Evolutionary conservation across 2,329 filamentous ascomycete species (phyloP), one percentile per base, ranked within the genome.

Genomic region (Akanthomyces muscarius): DNA sequence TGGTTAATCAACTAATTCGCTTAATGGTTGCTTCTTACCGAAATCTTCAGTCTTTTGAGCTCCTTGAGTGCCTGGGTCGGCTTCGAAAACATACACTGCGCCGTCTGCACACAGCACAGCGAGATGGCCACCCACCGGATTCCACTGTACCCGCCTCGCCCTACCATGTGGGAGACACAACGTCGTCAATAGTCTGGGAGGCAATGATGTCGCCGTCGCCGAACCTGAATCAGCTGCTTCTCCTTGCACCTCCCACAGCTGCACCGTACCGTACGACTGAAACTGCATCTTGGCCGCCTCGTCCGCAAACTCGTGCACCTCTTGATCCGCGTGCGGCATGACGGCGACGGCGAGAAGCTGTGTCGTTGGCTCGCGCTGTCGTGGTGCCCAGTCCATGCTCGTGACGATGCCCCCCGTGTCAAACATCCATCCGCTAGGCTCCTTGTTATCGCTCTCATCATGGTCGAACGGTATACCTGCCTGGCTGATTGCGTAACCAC

Each of bases 331-430:
- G 63, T 81, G 78, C 0, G 84, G 83, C 7, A 81, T 73, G 4
- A 83, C 75, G 1, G 81, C 79, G 36, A 86, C 68, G 2, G 83
- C 83, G 10, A 86, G 77, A 30, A 83, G 69, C 68, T 85, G 83
- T 4, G 75, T 70, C 38, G 52, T 62, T 33, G 21, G 69, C 11
- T 71, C 71, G 3, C 70, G 68, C 2, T 72, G 66, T 10, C 66
- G 64, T 2, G 80, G 79, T 1, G 79, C 81, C 84, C 84, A 87
- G 53, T 77, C 79, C 71, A 86, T 79, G 30, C 78, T 75, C 5
- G 82, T 71, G 5, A 83, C 78, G 16, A 85, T 76, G 56, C 84
- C 83, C 13, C 82, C 83, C 0, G 79, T 75, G 63, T 87, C 81
- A 16, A 87, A 68, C 66, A 85, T 73, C 81, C 82, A 86, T 4